Evolutionary conservation across 495 filamentous ascomycete species (phyloP).

Genomic region (Bathelium albidoporum): DNA sequence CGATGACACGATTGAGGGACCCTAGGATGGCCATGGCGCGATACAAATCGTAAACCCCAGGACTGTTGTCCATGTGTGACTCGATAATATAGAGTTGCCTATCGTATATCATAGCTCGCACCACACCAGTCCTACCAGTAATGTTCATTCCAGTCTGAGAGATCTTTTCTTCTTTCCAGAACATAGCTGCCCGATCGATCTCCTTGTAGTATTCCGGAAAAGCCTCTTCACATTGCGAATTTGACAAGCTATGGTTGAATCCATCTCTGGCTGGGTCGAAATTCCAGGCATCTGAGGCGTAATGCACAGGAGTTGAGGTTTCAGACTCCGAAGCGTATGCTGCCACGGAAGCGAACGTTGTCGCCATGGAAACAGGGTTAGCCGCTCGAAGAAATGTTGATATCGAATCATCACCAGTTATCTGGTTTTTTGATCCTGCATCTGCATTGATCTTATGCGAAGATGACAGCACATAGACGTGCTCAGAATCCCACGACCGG

Average conservation of each 20-base stretch:
- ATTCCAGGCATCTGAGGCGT: constrained; percentile 7
- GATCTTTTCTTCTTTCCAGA: constrained; percentile 3
- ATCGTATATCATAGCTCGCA: constrained; percentile 14
- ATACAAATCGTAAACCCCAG: constrained; percentile 5
- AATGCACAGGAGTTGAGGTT: background rate
- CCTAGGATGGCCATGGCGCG: constrained; percentile 18
- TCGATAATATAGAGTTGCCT: constrained; percentile 20
- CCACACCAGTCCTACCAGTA: constrained; percentile 11
- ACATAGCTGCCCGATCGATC: constrained; percentile 17
- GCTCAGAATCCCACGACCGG: background rate
- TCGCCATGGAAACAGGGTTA: background rate
- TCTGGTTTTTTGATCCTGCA: background rate
- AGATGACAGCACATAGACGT: background rate
- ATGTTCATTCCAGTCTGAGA: background rate
- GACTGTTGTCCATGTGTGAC: background rate
- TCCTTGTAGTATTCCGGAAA: constrained; percentile 20
- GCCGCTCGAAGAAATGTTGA: background rate
- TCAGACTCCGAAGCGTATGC: background rate
- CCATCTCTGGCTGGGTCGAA: constrained; percentile 14
- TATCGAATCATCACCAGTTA: background rate
- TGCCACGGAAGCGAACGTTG: too few species aligned
- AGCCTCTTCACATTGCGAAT: constrained; percentile 18
- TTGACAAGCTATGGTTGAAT: constrained; percentile 14
- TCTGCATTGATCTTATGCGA: background rate
- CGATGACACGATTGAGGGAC: constrained; percentile 18